phyloP scores from a whole-genome alignment of 306 rosid species.

The Lathyrus oleraceus region DNA sequence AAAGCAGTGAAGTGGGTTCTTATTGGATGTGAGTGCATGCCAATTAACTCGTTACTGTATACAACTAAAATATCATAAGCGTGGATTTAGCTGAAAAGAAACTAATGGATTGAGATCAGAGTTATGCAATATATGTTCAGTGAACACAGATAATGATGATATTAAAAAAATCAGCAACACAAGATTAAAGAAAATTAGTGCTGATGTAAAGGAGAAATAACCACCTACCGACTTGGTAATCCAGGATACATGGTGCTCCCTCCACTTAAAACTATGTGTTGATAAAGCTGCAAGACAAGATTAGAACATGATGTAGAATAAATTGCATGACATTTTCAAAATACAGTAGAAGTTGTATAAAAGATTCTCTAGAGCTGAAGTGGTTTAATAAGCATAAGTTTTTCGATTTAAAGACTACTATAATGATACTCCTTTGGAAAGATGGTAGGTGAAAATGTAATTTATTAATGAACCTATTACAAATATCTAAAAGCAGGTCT shows the following conservation, averaged over 20 bases:
- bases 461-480: constrained; percentile 10
- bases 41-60: background rate
- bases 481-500: constrained; percentile 23
- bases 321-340: constrained; percentile 33
- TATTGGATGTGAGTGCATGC: background rate
- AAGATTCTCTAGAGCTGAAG: constrained; percentile 20
- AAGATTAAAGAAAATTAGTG: constrained; percentile 25
- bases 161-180: constrained; percentile 23
- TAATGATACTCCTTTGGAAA: constrained; percentile 26
- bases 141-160: constrained; percentile 19
- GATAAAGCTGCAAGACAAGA: constrained; percentile 80
- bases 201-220: constrained; percentile 39
- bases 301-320: constrained; percentile 19
- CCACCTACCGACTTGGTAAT: constrained; percentile 89
- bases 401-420: constrained; percentile 25
- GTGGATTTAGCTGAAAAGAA: constrained; percentile 31
- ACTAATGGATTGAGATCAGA: constrained; percentile 16
- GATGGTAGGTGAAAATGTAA: constrained; percentile 9
- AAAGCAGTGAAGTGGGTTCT: background rate
- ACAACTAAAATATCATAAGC: constrained; percentile 17
- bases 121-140: constrained; percentile 13
- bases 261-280: constrained; percentile 97
- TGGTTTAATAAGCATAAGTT: constrained; percentile 31
- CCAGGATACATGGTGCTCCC: constrained; percentile 99
- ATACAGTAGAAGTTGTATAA: constrained; percentile 8